A percentile compares a stretch with the other conserved stretches of the same genome.
Evolutionary conservation across 768 basidiomycete genomes (phyloP).

Genomic region (Piloderma croceum): DNA sequence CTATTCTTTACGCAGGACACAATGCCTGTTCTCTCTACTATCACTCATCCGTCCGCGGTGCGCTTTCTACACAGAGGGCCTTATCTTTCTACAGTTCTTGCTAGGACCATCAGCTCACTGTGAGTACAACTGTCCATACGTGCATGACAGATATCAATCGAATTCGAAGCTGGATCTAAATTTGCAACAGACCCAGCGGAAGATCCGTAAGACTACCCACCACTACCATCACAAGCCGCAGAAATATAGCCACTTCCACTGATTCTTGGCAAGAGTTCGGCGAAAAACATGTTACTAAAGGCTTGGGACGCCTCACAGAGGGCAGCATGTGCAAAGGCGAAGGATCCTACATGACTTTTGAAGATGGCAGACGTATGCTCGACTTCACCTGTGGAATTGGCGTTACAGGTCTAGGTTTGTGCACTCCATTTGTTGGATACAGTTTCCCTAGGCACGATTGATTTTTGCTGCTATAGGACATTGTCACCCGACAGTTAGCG

Average conservation of each 20-base stretch:
- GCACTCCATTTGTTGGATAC: background rate
- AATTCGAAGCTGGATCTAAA: no score
- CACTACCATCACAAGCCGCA: background rate
- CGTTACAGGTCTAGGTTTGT: conserved; percentile 74
- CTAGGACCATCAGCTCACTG: no score
- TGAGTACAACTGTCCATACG: no score
- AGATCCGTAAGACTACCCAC: background rate
- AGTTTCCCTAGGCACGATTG: conserved; percentile 1
- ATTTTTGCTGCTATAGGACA: conserved; percentile 51
- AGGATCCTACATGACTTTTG: conserved; percentile 68
- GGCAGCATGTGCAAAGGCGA: conserved; percentile 63
- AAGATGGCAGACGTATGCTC: conserved; percentile 67
- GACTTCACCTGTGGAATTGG: conserved; percentile 90
- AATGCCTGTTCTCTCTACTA: conserved; percentile 5
- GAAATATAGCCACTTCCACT: background rate
- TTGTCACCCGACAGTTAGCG: conserved; percentile 80
- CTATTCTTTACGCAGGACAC: conserved; percentile 15
- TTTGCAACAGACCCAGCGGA: no score
- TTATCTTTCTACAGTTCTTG: conserved; percentile 39
- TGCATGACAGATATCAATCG: no score
- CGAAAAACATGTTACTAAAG: conserved; percentile 39
- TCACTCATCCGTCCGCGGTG: conserved; percentile 5
- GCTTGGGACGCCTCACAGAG: conserved; percentile 36
- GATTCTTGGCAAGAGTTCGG: background rate
- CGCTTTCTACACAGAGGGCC: conserved; percentile 13